Evolutionary conservation across 2,329 filamentous ascomycete species (phyloP).

Genomic region (Colletotrichum sp.): DNA sequence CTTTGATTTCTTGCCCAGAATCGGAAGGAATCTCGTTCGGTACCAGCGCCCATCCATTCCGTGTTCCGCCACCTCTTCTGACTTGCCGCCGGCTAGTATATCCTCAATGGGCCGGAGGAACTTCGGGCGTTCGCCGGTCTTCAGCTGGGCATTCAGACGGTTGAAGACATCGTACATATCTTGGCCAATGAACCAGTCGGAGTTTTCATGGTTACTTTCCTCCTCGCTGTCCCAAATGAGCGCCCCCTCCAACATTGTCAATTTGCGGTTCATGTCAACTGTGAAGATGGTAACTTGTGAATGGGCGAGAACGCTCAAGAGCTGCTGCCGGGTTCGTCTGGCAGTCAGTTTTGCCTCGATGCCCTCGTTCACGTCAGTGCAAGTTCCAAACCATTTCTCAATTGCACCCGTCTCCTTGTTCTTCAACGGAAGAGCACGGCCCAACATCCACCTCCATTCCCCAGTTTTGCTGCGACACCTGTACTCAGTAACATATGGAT

Average conservation of each 20-base stretch:
- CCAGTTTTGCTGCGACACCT: conserved; percentile 70
- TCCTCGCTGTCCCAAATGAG: conserved; percentile 56
- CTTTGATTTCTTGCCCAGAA: conserved; percentile 60
- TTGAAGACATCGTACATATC: conserved; percentile 71
- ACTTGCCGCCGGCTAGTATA: conserved; percentile 65
- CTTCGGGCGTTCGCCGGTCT: conserved; percentile 46
- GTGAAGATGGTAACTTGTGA: conserved; percentile 79
- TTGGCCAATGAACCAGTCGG: conserved; percentile 61
- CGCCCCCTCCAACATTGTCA: conserved; percentile 75
- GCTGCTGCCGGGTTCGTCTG: conserved; percentile 70
- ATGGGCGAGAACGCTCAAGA: conserved; percentile 76
- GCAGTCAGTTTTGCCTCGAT: conserved; percentile 72
- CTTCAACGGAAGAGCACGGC: conserved; percentile 70
- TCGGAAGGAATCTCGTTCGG: conserved; percentile 73
- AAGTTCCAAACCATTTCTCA: conserved; percentile 82
- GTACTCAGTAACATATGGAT: conserved; percentile 74
- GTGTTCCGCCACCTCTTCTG: conserved; percentile 70
- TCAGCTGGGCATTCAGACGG: conserved; percentile 46
- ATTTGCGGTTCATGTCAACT: conserved; percentile 63
- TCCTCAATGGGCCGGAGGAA: conserved; percentile 66
- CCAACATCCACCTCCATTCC: conserved; percentile 81
- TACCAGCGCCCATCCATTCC: conserved; percentile 67
- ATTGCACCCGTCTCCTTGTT: conserved; percentile 71
- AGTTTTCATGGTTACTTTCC: conserved; percentile 36
- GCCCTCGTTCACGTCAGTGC: conserved; percentile 79